A percentile compares a stretch with the other conserved stretches of the same genome.
These are phyloP conservation scores for Ambrosia trifida DNA, from an alignment of 129 eudicot species.

Conservation along the genomic window DNA sequence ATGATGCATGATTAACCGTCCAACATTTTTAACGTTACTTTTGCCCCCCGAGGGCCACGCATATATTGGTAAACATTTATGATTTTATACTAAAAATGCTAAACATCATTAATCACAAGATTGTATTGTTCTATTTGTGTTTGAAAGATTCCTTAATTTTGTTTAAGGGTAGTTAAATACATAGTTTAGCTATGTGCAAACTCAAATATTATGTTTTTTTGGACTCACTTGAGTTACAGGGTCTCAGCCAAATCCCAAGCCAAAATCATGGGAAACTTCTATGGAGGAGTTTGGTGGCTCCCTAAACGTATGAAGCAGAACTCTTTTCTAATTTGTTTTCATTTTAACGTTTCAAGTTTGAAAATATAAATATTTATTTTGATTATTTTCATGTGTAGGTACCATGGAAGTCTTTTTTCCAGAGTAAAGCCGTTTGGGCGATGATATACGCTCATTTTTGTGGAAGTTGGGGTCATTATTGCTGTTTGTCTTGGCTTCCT, in stretches of 20 bases:
- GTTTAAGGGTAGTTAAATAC: conserved; percentile 4
- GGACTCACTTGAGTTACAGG: conserved; percentile 40
- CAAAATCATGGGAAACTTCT: conserved; percentile 54
- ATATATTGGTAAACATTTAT: no score
- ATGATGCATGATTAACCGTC: no score
- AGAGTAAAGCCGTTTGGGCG: conserved; percentile 92
- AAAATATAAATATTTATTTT: neutral
- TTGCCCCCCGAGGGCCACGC: no score
- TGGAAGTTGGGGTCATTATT: conserved; percentile 99
- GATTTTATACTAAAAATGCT: neutral
- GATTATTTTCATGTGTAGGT: conserved; percentile 41
- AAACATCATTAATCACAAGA: neutral
- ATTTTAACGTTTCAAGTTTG: neutral
- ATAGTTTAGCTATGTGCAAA: neutral
- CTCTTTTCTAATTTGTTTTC: neutral
- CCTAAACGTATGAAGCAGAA: conserved; percentile 42
- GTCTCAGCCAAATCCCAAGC: conserved; percentile 37
- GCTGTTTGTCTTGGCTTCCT: conserved; percentile 97
- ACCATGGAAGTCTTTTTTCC: conserved; percentile 92
- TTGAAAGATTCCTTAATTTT: neutral
- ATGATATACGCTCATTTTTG: conserved; percentile 99
- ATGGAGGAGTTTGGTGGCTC: conserved; percentile 72
- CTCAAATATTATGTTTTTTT: neutral
- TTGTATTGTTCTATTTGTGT: neutral
- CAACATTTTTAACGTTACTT: no score